Evolutionary conservation across 2,329 filamentous ascomycete genomes (phyloP).

Genomic region (Zymoseptoria crescenta): DNA sequence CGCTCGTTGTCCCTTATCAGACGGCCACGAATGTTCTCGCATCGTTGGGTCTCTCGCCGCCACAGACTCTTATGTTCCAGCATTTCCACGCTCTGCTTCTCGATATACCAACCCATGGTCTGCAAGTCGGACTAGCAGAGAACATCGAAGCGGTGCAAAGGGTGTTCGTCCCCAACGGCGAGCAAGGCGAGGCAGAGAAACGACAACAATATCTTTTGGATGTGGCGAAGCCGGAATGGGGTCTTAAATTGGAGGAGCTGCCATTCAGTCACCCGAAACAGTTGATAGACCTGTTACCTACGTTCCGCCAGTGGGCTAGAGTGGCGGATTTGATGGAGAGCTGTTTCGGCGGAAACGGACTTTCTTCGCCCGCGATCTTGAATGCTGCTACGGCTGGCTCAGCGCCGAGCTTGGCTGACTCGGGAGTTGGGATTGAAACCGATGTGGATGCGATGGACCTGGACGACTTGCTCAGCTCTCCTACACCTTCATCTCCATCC

Average conservation of each 20-base stretch:
- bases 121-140: neutral
- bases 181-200: slow-evolving; percentile 9
- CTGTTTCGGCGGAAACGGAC: slow-evolving; percentile 5
- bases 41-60: slow-evolving; percentile 51
- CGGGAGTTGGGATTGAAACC: neutral
- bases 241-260: slow-evolving; percentile 57
- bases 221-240: slow-evolving; percentile 66
- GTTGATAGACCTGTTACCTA: slow-evolving; percentile 64
- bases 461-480: slow-evolving; percentile 3
- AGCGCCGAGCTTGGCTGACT: neutral
- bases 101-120: slow-evolving; percentile 4
- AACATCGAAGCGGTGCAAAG: slow-evolving; percentile 4
- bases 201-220: slow-evolving; percentile 53
- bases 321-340: slow-evolving; percentile 54
- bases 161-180: slow-evolving; percentile 1
- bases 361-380: neutral
- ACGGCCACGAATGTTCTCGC: slow-evolving; percentile 57
- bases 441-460: neutral
- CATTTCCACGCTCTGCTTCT: slow-evolving; percentile 21
- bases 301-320: slow-evolving; percentile 67
- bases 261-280: slow-evolving; percentile 74
- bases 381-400: neutral
- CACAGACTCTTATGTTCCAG: slow-evolving; percentile 19
- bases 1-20: slow-evolving; percentile 59
- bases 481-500: neutral